Percentiles rank a stretch among this genome's conserved stretches.
Conservation (phyloP, 768 basidiomycete species). For the Guyanaporus albipodus region DNA sequence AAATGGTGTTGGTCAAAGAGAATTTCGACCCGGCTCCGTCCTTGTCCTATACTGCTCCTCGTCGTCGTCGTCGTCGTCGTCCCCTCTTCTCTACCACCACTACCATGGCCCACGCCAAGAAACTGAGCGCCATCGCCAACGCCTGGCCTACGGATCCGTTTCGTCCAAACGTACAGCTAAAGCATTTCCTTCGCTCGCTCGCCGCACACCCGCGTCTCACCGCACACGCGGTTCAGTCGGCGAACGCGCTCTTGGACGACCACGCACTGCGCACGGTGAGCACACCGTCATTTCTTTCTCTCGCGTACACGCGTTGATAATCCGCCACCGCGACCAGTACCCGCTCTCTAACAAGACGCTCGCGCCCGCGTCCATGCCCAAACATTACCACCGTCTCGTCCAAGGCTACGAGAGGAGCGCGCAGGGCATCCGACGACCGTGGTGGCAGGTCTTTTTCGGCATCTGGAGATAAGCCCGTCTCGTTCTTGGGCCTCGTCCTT, state of each 20-base stretch:
- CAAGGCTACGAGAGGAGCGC: conserved; percentile 75
- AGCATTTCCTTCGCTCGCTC: conserved; percentile 60
- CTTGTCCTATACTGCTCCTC: too few species aligned
- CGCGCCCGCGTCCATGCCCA: conserved; percentile 65
- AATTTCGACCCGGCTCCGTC: too few species aligned
- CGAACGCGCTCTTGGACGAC: conserved; percentile 51
- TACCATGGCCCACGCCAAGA: conserved; percentile 37
- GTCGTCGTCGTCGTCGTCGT: too few species aligned
- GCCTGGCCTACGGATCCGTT: conserved; percentile 72
- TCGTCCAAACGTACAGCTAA: conserved; percentile 74
- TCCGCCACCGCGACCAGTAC: conserved; percentile 47
- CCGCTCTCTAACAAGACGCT: conserved; percentile 59
- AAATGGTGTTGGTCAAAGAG: too few species aligned
- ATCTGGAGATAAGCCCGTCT: conserved; percentile 59
- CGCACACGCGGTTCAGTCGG: conserved; percentile 53
- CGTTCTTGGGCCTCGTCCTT: too few species aligned
- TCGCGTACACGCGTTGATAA: too few species aligned
- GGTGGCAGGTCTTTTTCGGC: conserved; percentile 82
- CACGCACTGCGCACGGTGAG: conserved; percentile 56
- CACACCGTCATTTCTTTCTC: neutral
- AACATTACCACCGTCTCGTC: conserved; percentile 67
- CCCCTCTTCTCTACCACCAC: neutral
- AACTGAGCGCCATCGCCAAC: conserved; percentile 52
- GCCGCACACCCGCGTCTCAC: conserved; percentile 68
- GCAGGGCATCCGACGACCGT: conserved; percentile 70